Evolutionary conservation across 306 rosid genomes (phyloP), one percentile per base, ranked within the genome.

Genomic region (Mimosa bimucronata): DNA sequence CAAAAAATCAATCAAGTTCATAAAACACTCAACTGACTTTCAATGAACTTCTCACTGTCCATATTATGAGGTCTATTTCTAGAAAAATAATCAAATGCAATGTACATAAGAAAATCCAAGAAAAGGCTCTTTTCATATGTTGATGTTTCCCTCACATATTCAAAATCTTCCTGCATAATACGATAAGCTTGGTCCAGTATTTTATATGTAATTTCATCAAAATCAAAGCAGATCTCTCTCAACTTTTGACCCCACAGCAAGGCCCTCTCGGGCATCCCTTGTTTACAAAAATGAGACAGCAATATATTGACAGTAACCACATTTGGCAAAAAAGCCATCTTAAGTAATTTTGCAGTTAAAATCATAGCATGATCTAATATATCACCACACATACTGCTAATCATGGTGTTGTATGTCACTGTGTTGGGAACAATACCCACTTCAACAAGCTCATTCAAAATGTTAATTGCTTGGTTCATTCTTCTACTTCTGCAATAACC

Each of bases 181-280:
- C 8, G 74, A 78, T 81, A 79, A 38, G 94, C 97, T 77, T 77
- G 73, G 65, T 80, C 90, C 83, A 89, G 66, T 83, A 92, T 85
- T 81, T 29, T 86, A 66, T 76, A 84, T 37, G 93, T 80, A 52
- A 86, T 83, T 74, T 85, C 84, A 73, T 92, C 93, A 72, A 89
- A 88, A 74, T 75, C 90, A 38, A 84, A 77, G 62, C 86, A 81
- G 28, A 88, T 69, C 58, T 85, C 92, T 52, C 86, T 85, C 68
- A 91, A 87, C 86, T 87, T 92, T 85, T 84, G 92, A 55, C 88
- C 90, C 97, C 97, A 92, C 73, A 87, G 82, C 52, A 91, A 76
- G 64, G 97, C 89, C 84, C 66, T 91, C 82, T 87, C 89, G 23
- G 97, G 92, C 91, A 89, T 89, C 74, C 96, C 94, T 73, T 92